Evolutionary conservation across 805 yeast species (phyloP).

Genomic region (Isabelozyma pseudorhagii): DNA sequence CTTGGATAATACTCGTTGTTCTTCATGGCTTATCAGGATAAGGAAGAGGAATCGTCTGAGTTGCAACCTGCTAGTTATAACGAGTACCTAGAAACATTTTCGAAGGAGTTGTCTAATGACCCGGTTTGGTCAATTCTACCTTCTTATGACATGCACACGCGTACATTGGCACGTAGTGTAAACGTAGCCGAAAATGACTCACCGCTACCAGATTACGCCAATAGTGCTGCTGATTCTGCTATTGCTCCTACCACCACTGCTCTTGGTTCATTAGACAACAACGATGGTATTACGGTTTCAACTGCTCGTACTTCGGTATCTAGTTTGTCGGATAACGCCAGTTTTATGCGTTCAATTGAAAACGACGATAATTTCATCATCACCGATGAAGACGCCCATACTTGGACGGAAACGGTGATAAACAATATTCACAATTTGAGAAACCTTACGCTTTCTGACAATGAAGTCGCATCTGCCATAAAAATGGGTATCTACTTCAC

Average conservation of each 20-base stretch:
- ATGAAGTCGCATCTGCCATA: slow-evolving; percentile 21
- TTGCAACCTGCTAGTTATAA: background rate
- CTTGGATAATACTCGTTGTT: too few species aligned
- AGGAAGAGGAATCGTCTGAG: background rate
- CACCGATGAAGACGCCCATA: slow-evolving; percentile 30
- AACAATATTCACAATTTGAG: slow-evolving; percentile 34
- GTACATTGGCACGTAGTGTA: slow-evolving; percentile 11
- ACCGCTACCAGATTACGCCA: slow-evolving; percentile 18
- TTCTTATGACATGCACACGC: slow-evolving; percentile 33
- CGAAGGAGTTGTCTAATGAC: slow-evolving; percentile 4
- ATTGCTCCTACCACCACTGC: slow-evolving; percentile 1
- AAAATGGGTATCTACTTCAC: slow-evolving; percentile 30
- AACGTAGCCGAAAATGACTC: slow-evolving; percentile 10
- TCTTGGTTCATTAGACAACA: background rate
- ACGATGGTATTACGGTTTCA: background rate
- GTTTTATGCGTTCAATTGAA: background rate
- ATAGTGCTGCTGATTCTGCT: background rate
- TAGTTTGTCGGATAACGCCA: background rate
- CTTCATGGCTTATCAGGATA: background rate
- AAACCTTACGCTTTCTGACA: slow-evolving; percentile 27
- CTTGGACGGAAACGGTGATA: slow-evolving; percentile 37
- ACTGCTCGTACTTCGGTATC: background rate
- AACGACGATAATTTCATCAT: slow-evolving; percentile 13
- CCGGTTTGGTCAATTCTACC: slow-evolving; percentile 40
- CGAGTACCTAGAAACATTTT: background rate